These are phyloP conservation scores for Graphiopsis chlorocephala DNA, from an alignment of 2,329 filamentous ascomycete species.

Conservation along the genomic window DNA sequence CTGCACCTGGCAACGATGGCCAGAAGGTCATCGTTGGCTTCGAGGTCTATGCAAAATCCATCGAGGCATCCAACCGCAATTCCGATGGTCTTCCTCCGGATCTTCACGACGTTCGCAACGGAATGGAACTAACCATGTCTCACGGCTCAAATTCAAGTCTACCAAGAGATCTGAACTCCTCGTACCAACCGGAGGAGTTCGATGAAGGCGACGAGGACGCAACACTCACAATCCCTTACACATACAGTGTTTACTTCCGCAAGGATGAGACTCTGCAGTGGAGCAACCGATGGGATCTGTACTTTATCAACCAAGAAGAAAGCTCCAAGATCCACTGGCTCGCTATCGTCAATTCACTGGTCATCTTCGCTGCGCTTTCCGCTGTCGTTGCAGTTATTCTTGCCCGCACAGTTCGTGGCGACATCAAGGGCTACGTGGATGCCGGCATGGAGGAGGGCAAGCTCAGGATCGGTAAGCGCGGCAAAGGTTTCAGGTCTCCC, in stretches of 20 bases:
- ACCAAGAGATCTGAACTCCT: conserved; percentile 54
- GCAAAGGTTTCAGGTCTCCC: conserved; percentile 44
- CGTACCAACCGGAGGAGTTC: conserved; percentile 56
- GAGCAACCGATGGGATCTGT: conserved; percentile 81
- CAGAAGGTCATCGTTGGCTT: conserved; percentile 83
- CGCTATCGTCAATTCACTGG: conserved; percentile 81
- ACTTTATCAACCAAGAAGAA: conserved; percentile 84
- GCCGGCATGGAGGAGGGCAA: conserved; percentile 65
- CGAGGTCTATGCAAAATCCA: conserved; percentile 85
- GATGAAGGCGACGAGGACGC: conserved; percentile 61
- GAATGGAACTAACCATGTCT: conserved; percentile 67
- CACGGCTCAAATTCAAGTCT: conserved; percentile 56
- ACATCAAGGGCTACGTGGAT: conserved; percentile 73
- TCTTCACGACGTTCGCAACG: conserved; percentile 60
- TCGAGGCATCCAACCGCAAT: conserved; percentile 61
- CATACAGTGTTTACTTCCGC: conserved; percentile 86
- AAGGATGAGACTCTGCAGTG: conserved; percentile 79
- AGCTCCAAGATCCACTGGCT: conserved; percentile 82
- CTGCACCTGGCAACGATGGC: conserved; percentile 66
- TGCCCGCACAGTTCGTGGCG: conserved; percentile 71
- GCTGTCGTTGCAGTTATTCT: conserved; percentile 79
- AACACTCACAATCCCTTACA: conserved; percentile 73
- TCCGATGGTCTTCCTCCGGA: conserved; percentile 66
- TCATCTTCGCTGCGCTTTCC: conserved; percentile 76
- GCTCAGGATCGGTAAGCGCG: conserved; percentile 49